phyloP scores from a whole-genome alignment of 2,329 filamentous ascomycete genomes.

The Emergomyces pasteurianus region DNA sequence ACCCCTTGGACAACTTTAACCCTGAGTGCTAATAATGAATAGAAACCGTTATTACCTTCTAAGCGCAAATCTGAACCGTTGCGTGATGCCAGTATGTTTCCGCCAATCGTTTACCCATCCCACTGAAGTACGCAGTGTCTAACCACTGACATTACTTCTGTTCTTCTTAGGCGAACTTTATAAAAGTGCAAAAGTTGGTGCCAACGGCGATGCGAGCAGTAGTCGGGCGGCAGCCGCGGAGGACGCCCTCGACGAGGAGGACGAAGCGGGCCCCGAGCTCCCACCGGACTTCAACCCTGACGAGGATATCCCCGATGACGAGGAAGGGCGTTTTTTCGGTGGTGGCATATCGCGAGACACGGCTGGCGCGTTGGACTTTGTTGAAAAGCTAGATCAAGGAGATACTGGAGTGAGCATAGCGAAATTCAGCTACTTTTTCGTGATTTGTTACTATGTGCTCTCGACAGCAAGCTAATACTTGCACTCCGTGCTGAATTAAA shows the following conservation, averaged over 20 bases:
- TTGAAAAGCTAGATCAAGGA: slow-evolving; percentile 56
- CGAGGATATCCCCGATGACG: slow-evolving; percentile 57
- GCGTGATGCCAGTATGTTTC: slow-evolving; percentile 37
- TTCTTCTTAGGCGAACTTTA: slow-evolving; percentile 39
- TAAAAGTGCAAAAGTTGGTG: slow-evolving; percentile 46
- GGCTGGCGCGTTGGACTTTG: slow-evolving; percentile 73
- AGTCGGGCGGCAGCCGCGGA: slow-evolving; percentile 35
- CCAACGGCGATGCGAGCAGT: slow-evolving; percentile 39
- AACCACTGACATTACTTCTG: neutral
- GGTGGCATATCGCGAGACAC: slow-evolving; percentile 76
- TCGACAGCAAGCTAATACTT: neutral
- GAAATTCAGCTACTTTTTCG: neutral
- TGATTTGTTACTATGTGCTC: neutral
- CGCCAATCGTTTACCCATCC: neutral
- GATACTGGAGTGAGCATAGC: slow-evolving; percentile 30
- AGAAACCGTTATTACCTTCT: slow-evolving; percentile 39
- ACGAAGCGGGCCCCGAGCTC: slow-evolving; percentile 42
- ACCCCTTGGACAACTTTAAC: neutral
- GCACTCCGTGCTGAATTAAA: slow-evolving; percentile 3
- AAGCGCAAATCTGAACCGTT: slow-evolving; percentile 50
- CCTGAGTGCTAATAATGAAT: slow-evolving; percentile 11
- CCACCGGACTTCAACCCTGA: slow-evolving; percentile 47
- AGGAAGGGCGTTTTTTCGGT: slow-evolving; percentile 92
- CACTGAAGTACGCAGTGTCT: neutral
- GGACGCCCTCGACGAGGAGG: slow-evolving; percentile 37